These are phyloP conservation scores for Lepidopterella palustris DNA, from an alignment of 495 filamentous ascomycete species.

Conservation along the genomic window DNA sequence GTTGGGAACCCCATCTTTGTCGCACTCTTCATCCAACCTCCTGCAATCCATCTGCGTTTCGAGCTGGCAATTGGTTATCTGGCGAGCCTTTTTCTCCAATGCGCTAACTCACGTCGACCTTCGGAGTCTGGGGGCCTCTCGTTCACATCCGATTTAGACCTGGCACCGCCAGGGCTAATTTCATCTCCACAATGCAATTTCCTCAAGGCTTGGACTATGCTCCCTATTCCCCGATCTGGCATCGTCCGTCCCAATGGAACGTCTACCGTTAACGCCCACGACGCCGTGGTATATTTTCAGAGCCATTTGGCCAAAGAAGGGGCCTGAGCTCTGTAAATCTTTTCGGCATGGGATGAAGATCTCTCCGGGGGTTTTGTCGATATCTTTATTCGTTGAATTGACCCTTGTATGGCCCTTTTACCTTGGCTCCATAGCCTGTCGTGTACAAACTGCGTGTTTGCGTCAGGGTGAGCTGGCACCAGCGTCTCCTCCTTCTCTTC, in stretches of 20 bases:
- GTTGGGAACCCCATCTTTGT: neutral
- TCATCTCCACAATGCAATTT: neutral
- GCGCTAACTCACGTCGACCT: neutral
- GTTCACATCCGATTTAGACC: neutral
- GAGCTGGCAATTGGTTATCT: neutral
- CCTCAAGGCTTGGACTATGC: neutral
- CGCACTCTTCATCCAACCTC: neutral
- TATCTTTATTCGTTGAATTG: constrained; percentile 9
- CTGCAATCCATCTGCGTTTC: neutral
- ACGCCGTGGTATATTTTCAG: neutral
- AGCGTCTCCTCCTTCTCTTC: neutral
- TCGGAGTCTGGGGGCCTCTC: neutral
- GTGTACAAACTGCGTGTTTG: neutral
- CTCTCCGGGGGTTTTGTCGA: neutral
- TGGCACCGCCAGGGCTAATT: neutral
- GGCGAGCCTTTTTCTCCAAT: neutral
- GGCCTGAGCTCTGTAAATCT: neutral
- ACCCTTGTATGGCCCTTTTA: constrained; percentile 5
- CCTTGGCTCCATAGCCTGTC: constrained; percentile 2
- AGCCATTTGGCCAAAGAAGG: neutral
- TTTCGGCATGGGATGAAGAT: constrained; percentile 9
- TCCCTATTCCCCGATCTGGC: neutral
- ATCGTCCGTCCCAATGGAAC: neutral
- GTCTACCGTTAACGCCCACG: neutral
- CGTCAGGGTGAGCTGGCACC: neutral